phyloP scores from a whole-genome alignment of 1,139 yeast species.

The Taphrina deformans region DNA sequence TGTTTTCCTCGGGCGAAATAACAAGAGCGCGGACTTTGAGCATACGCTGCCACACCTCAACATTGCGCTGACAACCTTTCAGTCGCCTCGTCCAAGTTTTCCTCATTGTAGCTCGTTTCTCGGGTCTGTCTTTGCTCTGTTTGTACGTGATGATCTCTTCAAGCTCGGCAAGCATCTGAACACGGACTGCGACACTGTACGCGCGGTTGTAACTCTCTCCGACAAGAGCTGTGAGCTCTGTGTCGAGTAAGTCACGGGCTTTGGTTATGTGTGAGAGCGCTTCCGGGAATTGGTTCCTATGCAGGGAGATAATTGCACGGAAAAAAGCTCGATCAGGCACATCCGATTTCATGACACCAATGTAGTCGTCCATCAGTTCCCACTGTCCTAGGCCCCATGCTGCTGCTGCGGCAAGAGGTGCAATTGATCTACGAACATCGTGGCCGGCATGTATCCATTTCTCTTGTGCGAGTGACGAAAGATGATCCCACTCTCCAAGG shows the following conservation, averaged over 20 bases:
- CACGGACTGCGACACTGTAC: constrained; percentile 92
- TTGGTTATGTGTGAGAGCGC: constrained; percentile 75
- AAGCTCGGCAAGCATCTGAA: constrained; percentile 93
- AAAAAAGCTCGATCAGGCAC: constrained; percentile 95
- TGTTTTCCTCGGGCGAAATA: constrained; percentile 91
- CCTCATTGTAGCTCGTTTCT: constrained; percentile 74
- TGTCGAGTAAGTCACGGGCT: constrained; percentile 85
- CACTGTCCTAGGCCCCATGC: constrained; percentile 99
- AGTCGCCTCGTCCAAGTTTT: constrained; percentile 93
- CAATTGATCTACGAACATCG: constrained; percentile 79
- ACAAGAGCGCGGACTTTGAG: constrained; percentile 90
- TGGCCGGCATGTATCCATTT: constrained; percentile 77
- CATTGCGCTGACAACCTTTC: constrained; percentile 91
- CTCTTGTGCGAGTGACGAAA: constrained; percentile 79
- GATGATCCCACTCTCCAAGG: constrained; percentile 94
- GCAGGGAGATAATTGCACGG: constrained; percentile 82
- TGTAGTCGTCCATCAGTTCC: constrained; percentile 93
- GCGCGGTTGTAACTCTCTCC: constrained; percentile 97
- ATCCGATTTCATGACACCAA: constrained; percentile 82
- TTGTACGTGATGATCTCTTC: constrained; percentile 93
- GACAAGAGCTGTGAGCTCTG: constrained; percentile 91
- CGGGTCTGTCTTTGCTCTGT: constrained; percentile 72
- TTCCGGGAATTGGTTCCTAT: constrained; percentile 78
- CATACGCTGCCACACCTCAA: constrained; percentile 97
- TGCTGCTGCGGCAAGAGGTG: constrained; percentile 98